phyloP scores from a whole-genome alignment of 139 green algal species.

The Eudorina sp. region DNA sequence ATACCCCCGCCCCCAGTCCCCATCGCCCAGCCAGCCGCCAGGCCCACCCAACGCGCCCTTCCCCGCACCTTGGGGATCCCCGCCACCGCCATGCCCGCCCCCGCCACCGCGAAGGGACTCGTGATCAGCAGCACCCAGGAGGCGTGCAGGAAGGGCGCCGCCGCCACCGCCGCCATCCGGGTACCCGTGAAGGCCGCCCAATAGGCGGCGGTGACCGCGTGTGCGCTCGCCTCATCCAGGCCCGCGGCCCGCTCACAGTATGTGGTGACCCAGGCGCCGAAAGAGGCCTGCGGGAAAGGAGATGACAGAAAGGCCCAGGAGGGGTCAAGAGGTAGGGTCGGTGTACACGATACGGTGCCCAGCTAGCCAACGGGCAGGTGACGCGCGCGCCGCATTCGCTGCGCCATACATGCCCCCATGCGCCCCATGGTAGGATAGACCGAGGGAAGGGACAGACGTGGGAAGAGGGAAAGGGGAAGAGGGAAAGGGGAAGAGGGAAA shows the following conservation, averaged over 20 bases:
- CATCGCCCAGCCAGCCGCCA: neutral
- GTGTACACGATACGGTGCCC: no score
- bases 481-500: neutral
- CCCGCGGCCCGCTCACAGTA: slow-evolving; percentile 26
- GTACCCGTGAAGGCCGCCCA: slow-evolving; percentile 45
- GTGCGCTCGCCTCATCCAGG: neutral
- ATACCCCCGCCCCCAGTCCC: neutral
- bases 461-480: neutral
- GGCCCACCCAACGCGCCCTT: neutral
- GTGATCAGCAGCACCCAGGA: slow-evolving; percentile 29
- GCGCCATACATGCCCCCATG: no score
- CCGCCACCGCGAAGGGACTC: slow-evolving; percentile 23
- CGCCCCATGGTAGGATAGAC: no score
- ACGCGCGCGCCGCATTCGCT: no score
- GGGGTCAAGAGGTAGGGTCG: no score
- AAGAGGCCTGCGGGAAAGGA: slow-evolving; percentile 23
- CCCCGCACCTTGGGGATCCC: slow-evolving; percentile 15
- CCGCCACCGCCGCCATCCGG: slow-evolving; percentile 10
- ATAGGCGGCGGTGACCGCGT: slow-evolving; percentile 42
- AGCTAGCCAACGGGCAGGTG: no score
- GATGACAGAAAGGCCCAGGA: neutral
- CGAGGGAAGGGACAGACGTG: no score
- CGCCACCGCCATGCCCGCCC: slow-evolving; percentile 17
- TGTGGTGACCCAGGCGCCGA: slow-evolving; percentile 47
- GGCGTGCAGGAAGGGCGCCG: slow-evolving; percentile 23